A percentile compares a stretch with the other conserved stretches of the same genome.
phyloP scores from a whole-genome alignment of 176 grass and related monocot species.

The Avena sativa region DNA sequence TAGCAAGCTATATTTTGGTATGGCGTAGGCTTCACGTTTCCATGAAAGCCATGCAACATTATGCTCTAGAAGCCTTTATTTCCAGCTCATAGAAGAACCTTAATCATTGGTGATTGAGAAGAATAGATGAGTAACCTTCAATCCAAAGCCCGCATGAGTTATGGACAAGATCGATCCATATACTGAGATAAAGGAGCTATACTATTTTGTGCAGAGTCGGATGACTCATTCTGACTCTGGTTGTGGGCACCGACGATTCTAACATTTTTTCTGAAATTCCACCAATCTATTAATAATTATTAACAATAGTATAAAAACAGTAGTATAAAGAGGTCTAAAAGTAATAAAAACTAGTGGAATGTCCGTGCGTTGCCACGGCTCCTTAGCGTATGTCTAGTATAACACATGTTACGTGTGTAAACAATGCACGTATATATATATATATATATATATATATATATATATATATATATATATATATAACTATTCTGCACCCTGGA shows the following conservation, averaged over 20 bases:
- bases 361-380: too few species aligned
- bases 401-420: too few species aligned
- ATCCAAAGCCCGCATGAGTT: background rate
- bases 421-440: too few species aligned
- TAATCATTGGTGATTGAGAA: background rate
- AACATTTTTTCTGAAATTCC: background rate
- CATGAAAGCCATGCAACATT: background rate
- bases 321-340: too few species aligned
- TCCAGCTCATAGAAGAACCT: background rate
- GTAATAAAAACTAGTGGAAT: too few species aligned
- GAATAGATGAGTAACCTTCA: constrained; percentile 12
- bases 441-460: too few species aligned
- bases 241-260: background rate
- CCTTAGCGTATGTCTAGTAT: too few species aligned
- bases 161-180: background rate
- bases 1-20: background rate
- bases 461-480: too few species aligned
- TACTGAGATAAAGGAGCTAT: background rate
- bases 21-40: constrained; percentile 26
- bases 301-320: too few species aligned
- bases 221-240: background rate
- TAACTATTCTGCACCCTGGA: too few species aligned
- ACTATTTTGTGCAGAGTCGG: background rate
- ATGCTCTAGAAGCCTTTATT: background rate
- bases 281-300: too few species aligned